Evolutionary conservation across 768 basidiomycete species (phyloP).

Genomic region (Pleurotus sapidus): DNA sequence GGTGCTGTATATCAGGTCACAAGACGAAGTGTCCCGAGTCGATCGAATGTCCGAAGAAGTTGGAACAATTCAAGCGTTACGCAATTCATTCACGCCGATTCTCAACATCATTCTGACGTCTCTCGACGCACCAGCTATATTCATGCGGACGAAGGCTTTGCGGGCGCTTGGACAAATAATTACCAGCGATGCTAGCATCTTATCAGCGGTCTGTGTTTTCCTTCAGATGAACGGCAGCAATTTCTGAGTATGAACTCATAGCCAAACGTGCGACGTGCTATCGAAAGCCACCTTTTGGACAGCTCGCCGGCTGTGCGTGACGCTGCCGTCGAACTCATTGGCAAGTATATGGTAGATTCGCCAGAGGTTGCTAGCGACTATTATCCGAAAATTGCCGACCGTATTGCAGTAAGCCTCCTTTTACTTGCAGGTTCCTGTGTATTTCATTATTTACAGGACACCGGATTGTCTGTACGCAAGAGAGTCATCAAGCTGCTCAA

Average conservation of each 20-base stretch:
- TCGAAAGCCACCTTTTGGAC: slow-evolving; percentile 89
- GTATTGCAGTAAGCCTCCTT: slow-evolving; percentile 69
- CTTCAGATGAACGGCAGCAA: neutral
- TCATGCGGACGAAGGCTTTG: slow-evolving; percentile 92
- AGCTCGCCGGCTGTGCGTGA: slow-evolving; percentile 94
- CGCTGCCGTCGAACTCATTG: slow-evolving; percentile 94
- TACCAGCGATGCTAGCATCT: slow-evolving; percentile 81
- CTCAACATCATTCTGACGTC: slow-evolving; percentile 75
- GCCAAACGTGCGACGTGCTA: slow-evolving; percentile 78
- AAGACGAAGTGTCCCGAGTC: slow-evolving; percentile 66
- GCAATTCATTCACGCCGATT: slow-evolving; percentile 81
- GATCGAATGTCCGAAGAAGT: slow-evolving; percentile 75
- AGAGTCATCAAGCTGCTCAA: slow-evolving; percentile 94
- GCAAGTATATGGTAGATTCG: slow-evolving; percentile 93
- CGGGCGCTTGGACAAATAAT: slow-evolving; percentile 88
- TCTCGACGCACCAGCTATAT: slow-evolving; percentile 83
- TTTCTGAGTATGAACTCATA: slow-evolving; percentile 25
- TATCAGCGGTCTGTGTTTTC: slow-evolving; percentile 57
- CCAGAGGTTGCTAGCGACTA: slow-evolving; percentile 89
- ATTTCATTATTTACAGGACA: slow-evolving; percentile 57
- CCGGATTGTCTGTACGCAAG: slow-evolving; percentile 90
- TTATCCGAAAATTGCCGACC: slow-evolving; percentile 82
- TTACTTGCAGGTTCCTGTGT: neutral
- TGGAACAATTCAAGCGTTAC: slow-evolving; percentile 71
- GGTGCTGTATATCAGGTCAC: slow-evolving; percentile 41